Evolutionary conservation across 495 filamentous ascomycete species (phyloP), one percentile per base, ranked within the genome.

Genomic region (Glarea lozoyensis): DNA sequence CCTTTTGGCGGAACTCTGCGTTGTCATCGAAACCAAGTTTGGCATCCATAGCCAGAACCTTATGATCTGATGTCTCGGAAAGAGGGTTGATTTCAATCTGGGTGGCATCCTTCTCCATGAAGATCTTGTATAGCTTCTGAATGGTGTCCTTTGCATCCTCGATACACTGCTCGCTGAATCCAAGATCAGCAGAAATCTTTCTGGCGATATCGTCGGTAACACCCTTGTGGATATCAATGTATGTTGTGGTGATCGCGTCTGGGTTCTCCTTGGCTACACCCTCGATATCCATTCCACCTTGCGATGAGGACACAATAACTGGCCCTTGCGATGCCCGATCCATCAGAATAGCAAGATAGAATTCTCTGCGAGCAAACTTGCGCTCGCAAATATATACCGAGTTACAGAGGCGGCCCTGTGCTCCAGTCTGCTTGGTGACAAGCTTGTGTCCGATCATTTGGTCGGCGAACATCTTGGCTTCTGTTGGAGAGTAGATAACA

Each of bases 401-500:
- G 65, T 88, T 95, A 72, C 92, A 98, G 59, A 88, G 73, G 61
- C 90, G 86, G 60, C 92, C 92, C 48, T 62, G 70, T 46, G 88
- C 84, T 59, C 92, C 92, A 40, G 93, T 98, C 72, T 98, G 92
- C 78, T 98, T 98, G 63, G 92, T 98, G 66, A 98, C 81, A 67
- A 98, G 88, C 68, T 95, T 94, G 66, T 98, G 92, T 53, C 92
- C 92, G 67, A 98, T 96, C 92, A 98, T 98, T 69, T 98, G 88
- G 49, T 85, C 80, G 57, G 92, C 89, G 59, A 98, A 94, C 81
- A 96, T 95, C 72, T 86, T 88, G 60, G 92, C 92, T 24, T 72
- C 66, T 58, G 71, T 73, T 37, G 64, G 67, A 76, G 90, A 96
- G 78, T 95, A 97, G 63, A 98, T 93, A 57, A 98, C 87, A 51